Base-by-base conservation (phyloP, 192 early-diverging fungal genomes). In the Backusella psychrophila region DNA sequence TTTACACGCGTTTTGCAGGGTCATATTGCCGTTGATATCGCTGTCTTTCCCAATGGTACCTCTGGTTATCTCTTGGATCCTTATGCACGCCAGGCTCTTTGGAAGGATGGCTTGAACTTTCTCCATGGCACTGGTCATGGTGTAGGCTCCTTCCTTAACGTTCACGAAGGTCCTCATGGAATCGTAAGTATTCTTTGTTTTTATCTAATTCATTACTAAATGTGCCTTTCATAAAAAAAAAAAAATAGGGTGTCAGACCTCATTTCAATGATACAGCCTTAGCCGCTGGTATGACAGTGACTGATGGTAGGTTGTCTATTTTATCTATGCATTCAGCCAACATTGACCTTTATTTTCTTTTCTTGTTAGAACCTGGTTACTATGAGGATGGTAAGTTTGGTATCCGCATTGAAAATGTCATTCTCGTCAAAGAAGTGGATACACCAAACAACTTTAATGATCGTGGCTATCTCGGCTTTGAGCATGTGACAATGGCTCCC, bases 1-100 rank as follows among this genome's bases (percentile, higher is more conserved):
- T 98, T 94, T 83, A 99, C 98, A 11, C 91, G 97, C n/a, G 98
- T 99, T 74, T 87, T 99, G 31, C 96, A 99, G 86, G 98, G 98
- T 39, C 98, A 99, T 76, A 98, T 98, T 83, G 92, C 94, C 41
- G 89, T 98, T 70, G 97, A 97, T 76, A 76, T 86, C 73, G 90
- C 93, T 1, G 91, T 98, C 36, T 98, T 99, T 86, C 98, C 98
- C 3, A 80, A 81, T 17, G 95, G 95, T 29, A 95, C 93, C 11
- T 87, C 91, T 11, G 85, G 85, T 21, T 99, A 93, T 81, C 83
- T 93, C n/a, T 83, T 99, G 53, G 98, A 99, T 80, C 87, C 92
- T 41, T 87, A 97, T 73, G 95, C 98, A 9, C 89, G 98, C 36
- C 76, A 88, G 26, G 86, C 96, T 38, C 87, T 98, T 42, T 99